Evolutionary conservation across 805 yeast genomes (phyloP), one percentile per base, ranked within the genome.

Genomic region (Nematodospora valgi): DNA sequence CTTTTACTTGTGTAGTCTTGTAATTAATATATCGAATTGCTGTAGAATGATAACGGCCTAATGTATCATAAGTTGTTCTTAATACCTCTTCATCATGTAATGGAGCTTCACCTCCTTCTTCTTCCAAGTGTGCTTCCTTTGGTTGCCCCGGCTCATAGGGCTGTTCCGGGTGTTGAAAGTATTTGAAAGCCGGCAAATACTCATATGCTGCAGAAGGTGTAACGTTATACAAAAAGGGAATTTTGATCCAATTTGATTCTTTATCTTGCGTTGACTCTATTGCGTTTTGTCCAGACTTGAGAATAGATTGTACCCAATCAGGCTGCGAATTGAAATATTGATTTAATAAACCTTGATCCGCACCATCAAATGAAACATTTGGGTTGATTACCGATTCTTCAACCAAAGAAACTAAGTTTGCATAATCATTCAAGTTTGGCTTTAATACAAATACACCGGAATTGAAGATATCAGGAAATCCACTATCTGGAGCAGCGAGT

Each of bases 391-490:
- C 35, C 2, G 49, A 44, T 20, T 44, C 44, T 17, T 41, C 40
- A 9, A 52, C 56, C 28, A 62, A 45, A 4, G 40, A 40, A 27
- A 46, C 47, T 31, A 87, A 64, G 21, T 62, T 59, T 3, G 54
- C 41, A 45, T 64, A 80, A 14, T 67, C 70, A 0, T 45, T 40
- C 1, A 43, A 25, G 45, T 66, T 62, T 3, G 95, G 95, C 23
- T 68, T 65, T 18, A 79, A 53, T 3, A 79, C 64, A 49, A 86
- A 66, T 14, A 86, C 76, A 4, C 96, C 95, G 21, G 88, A 76
- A 57, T 87, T 86, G 65, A 87, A 87, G 48, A 82, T 71, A 61
- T 87, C 96, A 0, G 95, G 95, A 85, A 94, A 87, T 10, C 95
- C 95, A n/a, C 77, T 68, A 59, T 87, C 96, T 0, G 94, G 84